Percentiles rank a stretch among this genome's conserved stretches.
Evolutionary conservation across 768 basidiomycete species (phyloP).

Genomic region (Termitomyces sp.): DNA sequence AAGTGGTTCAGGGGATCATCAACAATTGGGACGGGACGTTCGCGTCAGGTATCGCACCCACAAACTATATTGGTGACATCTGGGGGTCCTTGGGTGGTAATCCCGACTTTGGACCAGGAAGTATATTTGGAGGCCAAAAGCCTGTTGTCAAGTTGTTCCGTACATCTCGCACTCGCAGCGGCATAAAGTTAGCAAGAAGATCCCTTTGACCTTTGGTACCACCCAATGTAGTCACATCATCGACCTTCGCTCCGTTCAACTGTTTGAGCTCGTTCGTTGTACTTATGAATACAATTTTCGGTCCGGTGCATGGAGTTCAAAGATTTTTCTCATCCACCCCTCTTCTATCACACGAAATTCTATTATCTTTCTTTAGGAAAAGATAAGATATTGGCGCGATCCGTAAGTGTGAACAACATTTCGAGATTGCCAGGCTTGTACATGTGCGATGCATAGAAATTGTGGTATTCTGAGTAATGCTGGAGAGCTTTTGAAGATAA

Average conservation of each 20-base stretch:
- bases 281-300: neutral
- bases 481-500: no score
- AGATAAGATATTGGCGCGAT: no score
- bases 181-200: neutral
- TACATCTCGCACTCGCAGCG: neutral
- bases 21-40: slow-evolving; percentile 8
- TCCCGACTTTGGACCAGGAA: slow-evolving; percentile 15
- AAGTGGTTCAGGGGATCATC: slow-evolving; percentile 11
- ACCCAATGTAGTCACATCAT: neutral
- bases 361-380: no score
- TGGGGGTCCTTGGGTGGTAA: slow-evolving; percentile 13
- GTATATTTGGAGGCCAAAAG: neutral
- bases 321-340: neutral
- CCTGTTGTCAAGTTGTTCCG: neutral
- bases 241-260: neutral
- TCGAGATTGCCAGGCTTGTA: no score
- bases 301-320: no score
- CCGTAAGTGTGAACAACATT: no score
- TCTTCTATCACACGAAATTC: no score
- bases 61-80: slow-evolving; percentile 16
- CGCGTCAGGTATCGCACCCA: slow-evolving; percentile 6
- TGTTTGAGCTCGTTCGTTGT: neutral
- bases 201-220: neutral
- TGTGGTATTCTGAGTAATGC: no score
- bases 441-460: no score